These are phyloP conservation scores for Mortierella polycephala DNA, from an alignment of 371 early-diverging fungal genomes.

Conservation along the genomic window DNA sequence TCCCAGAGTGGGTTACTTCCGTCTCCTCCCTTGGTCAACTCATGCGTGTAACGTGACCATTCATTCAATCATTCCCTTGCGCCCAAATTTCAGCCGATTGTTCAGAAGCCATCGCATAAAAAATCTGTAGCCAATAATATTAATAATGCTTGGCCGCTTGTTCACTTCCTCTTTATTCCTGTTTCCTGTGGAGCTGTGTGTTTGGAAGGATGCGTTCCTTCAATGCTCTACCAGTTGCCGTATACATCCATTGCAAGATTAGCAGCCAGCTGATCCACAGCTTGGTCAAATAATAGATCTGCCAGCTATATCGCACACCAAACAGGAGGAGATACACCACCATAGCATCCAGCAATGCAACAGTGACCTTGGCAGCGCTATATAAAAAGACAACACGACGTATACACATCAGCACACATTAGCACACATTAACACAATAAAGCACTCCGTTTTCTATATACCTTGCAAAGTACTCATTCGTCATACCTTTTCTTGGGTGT, in stretches of 20 bases:
- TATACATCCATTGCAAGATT: slow-evolving; percentile 11
- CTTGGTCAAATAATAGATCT: slow-evolving; percentile 21
- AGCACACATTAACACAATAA: neutral
- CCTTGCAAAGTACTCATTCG: neutral
- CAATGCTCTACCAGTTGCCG: neutral
- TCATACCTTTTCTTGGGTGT: slow-evolving; percentile 59
- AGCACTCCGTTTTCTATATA: neutral
- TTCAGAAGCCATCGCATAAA: too few relatives aligned
- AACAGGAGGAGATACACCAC: slow-evolving; percentile 21
- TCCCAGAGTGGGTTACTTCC: too few relatives aligned
- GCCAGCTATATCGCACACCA: slow-evolving; percentile 41
- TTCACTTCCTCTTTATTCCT: slow-evolving; percentile 4
- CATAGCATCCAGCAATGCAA: slow-evolving; percentile 22
- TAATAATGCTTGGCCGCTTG: neutral
- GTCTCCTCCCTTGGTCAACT: too few relatives aligned
- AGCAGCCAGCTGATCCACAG: slow-evolving; percentile 24
- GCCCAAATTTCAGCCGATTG: too few relatives aligned
- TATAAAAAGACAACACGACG: neutral
- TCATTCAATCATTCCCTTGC: too few relatives aligned
- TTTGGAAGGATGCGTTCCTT: neutral
- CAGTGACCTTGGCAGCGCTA: slow-evolving; percentile 14
- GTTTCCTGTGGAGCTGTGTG: neutral
- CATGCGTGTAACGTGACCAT: too few relatives aligned
- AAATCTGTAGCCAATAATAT: neutral
- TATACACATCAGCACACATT: too few relatives aligned